Base-by-base conservation (phyloP, 805 yeast genomes). In the Saccharomycopsis javanensis region DNA sequence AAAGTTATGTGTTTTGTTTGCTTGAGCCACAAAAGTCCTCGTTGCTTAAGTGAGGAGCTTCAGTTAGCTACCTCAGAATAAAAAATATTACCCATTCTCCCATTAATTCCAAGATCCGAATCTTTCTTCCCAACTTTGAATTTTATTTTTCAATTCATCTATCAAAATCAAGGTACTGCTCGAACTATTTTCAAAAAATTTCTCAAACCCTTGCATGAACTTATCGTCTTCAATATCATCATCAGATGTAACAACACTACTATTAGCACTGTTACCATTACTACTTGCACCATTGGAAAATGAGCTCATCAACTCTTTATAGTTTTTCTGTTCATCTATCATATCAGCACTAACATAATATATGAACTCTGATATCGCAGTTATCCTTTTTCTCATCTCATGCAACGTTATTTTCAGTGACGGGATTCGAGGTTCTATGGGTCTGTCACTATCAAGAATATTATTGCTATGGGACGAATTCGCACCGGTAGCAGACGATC, bases 361-460 rank as follows among this genome's bases (percentile, higher is more conserved):
- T 27, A 92, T 79, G 77, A 91, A 94, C 70, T 94, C 98, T 64
- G 92, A 72, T 20, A 92, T 92, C 1, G 97, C 95, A 2, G 88
- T 85, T 1, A 90, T 86, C 59, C 99, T 78, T 65, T 88, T 82
- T 57, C 90, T 79, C 88, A 92, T 85, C 68, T 92, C 99, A 63
- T 80, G 79, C 60, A 91, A 69, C 2, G 90, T 79, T 2, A 87
- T 80, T 56, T 88, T 79, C 20, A 83, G 82, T 58, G 85, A 85
- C 5, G 96, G 97, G 50, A 82, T 74, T 57, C 96, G 79, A 13
- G 98, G 97, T 63, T 82, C 86, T 51, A 88, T 83, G 1, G 92
- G 86, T 67, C 85, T 87, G 60, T 78, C 81, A 5, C 56, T 50
- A 52, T 60, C 56, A 33, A 60, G 23, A 7, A 58, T 27, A 13